Conservation (phyloP, 768 basidiomycete genomes). For the Mycena latifolia region DNA sequence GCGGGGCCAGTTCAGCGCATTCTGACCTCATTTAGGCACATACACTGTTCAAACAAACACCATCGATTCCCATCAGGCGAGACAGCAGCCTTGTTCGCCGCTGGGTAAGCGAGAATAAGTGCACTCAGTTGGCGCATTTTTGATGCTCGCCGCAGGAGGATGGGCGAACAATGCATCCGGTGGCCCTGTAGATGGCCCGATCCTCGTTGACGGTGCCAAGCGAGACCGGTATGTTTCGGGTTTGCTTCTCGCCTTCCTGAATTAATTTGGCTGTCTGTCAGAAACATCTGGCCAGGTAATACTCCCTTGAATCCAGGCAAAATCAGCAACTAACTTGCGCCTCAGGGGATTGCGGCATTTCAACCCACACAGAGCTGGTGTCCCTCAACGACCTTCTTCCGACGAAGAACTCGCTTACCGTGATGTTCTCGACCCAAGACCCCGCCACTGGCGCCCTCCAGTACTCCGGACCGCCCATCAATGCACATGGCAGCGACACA, state of each 20-base stretch:
- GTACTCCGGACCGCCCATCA: constrained; percentile 56
- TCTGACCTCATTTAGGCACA: no score
- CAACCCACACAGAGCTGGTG: constrained; percentile 52
- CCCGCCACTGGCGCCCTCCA: constrained; percentile 58
- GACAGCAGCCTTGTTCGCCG: constrained; percentile 47
- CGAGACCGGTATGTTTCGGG: constrained; percentile 55
- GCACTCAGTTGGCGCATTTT: background rate
- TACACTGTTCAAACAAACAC: constrained; percentile 67
- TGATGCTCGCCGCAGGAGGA: constrained; percentile 40
- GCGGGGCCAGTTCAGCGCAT: background rate
- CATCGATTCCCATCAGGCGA: constrained; percentile 51
- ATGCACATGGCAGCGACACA: constrained; percentile 53
- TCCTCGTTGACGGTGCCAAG: constrained; percentile 67
- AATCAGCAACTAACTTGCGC: background rate
- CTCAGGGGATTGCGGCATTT: constrained; percentile 54
- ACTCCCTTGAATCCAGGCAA: background rate
- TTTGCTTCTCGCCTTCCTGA: background rate
- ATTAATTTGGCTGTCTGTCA: constrained; percentile 16
- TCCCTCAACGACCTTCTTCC: constrained; percentile 49
- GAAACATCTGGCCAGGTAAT: constrained; percentile 45
- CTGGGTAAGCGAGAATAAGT: background rate
- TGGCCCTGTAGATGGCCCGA: constrained; percentile 61
- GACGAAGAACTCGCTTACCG: constrained; percentile 60
- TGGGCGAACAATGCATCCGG: constrained; percentile 64
- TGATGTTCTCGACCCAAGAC: constrained; percentile 63